These are phyloP conservation scores for Thymus mandschuricus DNA, from an alignment of 257 asterid genomes.

Conservation along the genomic window DNA sequence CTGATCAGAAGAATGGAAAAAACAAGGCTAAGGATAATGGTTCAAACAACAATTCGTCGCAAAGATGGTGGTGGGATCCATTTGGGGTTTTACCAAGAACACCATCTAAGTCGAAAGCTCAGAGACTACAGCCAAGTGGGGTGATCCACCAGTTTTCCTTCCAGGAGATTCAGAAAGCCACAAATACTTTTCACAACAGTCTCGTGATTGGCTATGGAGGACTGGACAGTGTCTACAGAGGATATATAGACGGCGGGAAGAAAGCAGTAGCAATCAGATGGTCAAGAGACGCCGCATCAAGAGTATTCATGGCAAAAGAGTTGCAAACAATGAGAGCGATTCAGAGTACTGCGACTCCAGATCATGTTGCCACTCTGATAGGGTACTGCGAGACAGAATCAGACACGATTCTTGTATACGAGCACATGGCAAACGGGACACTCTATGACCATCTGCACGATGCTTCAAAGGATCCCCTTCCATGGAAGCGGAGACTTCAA, in stretches of 20 bases:
- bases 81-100: conserved; percentile 51
- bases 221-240: conserved; percentile 49
- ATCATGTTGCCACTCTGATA: conserved; percentile 48
- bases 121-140: conserved; percentile 29
- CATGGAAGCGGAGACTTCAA: conserved; percentile 70
- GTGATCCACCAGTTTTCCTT: conserved; percentile 46
- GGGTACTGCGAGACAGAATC: conserved; percentile 55
- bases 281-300: conserved; percentile 49
- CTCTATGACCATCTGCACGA: conserved; percentile 65
- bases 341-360: conserved; percentile 42
- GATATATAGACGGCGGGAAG: conserved; percentile 43
- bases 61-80: conserved; percentile 61
- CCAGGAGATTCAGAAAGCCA: conserved; percentile 57
- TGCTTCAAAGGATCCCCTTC: conserved; percentile 53
- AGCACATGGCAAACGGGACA: conserved; percentile 54
- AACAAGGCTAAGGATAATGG: conserved; percentile 40
- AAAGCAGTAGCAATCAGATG: conserved; percentile 54
- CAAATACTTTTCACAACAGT: conserved; percentile 55
- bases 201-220: conserved; percentile 58
- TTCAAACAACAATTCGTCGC: conserved; percentile 22
- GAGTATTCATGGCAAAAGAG: conserved; percentile 49
- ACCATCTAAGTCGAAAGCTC: conserved; percentile 50
- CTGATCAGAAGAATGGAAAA: conserved; percentile 36
- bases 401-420: conserved; percentile 57
- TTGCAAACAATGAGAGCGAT: conserved; percentile 50